phyloP scores from a whole-genome alignment of 1,284 basidiomycete genomes.

The Rhodotorula mucilaginosa region DNA sequence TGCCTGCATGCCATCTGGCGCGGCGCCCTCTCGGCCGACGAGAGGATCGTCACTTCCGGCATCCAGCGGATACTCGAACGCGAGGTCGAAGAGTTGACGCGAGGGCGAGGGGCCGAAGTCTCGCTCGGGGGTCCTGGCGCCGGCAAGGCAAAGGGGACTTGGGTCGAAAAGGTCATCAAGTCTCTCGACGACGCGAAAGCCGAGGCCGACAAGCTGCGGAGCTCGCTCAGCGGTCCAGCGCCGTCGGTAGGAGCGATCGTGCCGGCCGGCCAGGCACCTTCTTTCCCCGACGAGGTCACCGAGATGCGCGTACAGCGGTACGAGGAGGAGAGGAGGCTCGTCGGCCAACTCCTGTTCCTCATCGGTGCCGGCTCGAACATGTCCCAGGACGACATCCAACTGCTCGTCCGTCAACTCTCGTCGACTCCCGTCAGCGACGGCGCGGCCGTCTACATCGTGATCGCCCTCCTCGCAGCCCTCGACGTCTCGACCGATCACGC shows the following conservation, averaged over 20 bases:
- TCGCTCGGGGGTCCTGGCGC: constrained; percentile 25
- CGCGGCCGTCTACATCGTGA: constrained; percentile 69
- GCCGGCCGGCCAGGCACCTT: constrained; percentile 28
- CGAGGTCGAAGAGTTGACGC: constrained; percentile 37
- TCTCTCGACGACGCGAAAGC: constrained; percentile 62
- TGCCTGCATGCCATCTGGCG: constrained; percentile 59
- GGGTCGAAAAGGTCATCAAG: constrained; percentile 61
- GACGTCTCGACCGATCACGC: constrained; percentile 51
- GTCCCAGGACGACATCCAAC: constrained; percentile 59
- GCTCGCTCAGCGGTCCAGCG: constrained; percentile 53
- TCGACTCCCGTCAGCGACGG: constrained; percentile 61
- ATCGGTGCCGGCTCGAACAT: constrained; percentile 65
- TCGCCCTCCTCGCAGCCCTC: constrained; percentile 64
- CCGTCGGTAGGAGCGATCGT: constrained; percentile 53
- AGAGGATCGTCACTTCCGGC: constrained; percentile 27
- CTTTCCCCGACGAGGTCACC: constrained; percentile 65
- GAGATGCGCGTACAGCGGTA: constrained; percentile 66
- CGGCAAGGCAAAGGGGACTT: constrained; percentile 45
- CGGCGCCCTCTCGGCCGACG: constrained; percentile 42
- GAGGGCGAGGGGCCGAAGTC: constrained; percentile 41
- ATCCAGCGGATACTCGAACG: constrained; percentile 41
- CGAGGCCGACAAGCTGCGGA: constrained; percentile 49
- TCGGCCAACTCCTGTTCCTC: constrained; percentile 63
- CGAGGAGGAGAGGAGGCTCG: constrained; percentile 65
- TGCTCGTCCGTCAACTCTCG: constrained; percentile 51